Evolutionary conservation across 179 eudicot species (phyloP), one percentile per base, ranked within the genome.

Genomic region (Vitellaria paradoxa): DNA sequence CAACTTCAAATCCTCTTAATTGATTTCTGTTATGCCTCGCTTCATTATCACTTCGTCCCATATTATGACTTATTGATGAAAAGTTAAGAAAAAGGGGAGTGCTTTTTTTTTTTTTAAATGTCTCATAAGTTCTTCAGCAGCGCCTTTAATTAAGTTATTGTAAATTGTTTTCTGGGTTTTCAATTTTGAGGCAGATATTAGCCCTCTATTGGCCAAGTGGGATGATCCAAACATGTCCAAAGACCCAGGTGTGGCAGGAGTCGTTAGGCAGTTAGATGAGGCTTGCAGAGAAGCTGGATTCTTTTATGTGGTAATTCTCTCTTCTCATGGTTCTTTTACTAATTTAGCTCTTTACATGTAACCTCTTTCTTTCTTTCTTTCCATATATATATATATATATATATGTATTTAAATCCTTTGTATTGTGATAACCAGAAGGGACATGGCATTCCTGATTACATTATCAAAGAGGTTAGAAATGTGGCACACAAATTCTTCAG

Each of bases 231-330:
- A 83, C 40, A 84, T 89, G 85, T 77, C 79, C 6, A 74, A 82
- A 55, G 97, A 95, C 85, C 75, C 72, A 42, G 92, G 80, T 45
- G 97, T 93, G 56, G 77, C 80, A 7, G 84, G 85, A 59, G 95
- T 95, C 67, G 97, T 95, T 50, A 81, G 68, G 72, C 88, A 89
- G 78, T 80, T 95, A 70, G 93, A 89, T 80, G 73, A 83, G 68
- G 97, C 99, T 81, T 95, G 99, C 74, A 83, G 86, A 84, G 91
- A 90, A 73, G 97, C 99, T 76, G 99, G 97, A 20, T 95, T 95
- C 87, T 95, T 95, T 79, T 95, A 95, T 65, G 95, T 91, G 99
- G 99, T 95, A 85, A 61, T 64, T 77, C 30, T 65, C 53, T 74
- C 2, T 66, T 24, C 24, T 9, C 45, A 46, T 46, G 9, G 11